Evolutionary conservation across 106 monocot species (phyloP).

Genomic region (Apostasia shenzhenica): DNA sequence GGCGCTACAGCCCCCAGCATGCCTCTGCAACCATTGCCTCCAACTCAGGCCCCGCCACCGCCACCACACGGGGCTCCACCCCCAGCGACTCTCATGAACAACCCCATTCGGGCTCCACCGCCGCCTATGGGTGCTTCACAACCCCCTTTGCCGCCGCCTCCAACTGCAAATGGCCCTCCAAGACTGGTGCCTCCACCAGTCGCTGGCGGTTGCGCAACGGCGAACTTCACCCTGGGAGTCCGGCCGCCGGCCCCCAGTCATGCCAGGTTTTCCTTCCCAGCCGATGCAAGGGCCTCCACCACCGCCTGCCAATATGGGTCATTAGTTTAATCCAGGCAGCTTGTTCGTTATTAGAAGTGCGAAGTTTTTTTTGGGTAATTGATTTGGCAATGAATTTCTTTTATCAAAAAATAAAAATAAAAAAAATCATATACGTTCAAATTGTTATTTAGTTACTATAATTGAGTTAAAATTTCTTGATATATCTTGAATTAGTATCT

Average conservation of each 20-base stretch:
- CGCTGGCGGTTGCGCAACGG: slow-evolving; percentile 33
- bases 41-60: slow-evolving; percentile 43
- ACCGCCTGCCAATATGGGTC: slow-evolving; percentile 36
- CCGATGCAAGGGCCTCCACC: slow-evolving; percentile 37
- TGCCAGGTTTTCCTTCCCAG: slow-evolving; percentile 16
- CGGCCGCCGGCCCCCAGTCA: slow-evolving; percentile 5
- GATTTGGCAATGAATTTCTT: no score
- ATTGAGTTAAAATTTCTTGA: no score
- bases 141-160: slow-evolving; percentile 64
- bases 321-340: neutral
- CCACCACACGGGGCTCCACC: slow-evolving; percentile 39
- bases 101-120: slow-evolving; percentile 27
- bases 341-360: no score
- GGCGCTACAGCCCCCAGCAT: slow-evolving; percentile 44
- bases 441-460: no score
- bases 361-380: no score
- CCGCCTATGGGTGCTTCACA: slow-evolving; percentile 29
- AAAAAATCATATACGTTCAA: no score
- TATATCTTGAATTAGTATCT: no score
- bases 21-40: slow-evolving; percentile 47
- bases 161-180: slow-evolving; percentile 42
- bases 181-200: slow-evolving; percentile 59
- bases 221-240: slow-evolving; percentile 46
- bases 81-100: slow-evolving; percentile 10
- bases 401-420: no score